Base-by-base conservation (phyloP, 345 rosid genomes). In the Psidium friedrichsthalianum region DNA sequence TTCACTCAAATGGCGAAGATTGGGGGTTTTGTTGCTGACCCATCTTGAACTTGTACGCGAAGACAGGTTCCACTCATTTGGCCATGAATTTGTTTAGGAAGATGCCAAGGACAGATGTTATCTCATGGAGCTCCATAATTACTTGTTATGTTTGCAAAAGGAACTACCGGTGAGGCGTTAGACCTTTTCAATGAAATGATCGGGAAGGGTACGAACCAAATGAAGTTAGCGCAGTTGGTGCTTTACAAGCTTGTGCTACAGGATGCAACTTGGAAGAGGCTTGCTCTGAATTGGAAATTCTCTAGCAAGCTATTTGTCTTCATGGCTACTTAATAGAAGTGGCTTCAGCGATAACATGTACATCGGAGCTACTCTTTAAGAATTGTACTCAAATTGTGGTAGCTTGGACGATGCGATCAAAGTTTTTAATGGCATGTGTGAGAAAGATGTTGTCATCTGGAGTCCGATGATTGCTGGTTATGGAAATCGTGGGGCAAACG, bases 321-420 rank as follows among this genome's bases (percentile, higher is more conserved):
- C 94, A 94, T 11, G 76, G 93, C 85, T 90, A 87, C 86, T 89
- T 92, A 51, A 90, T 88, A 87, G 86, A 84, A 87, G 84, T 44
- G 96, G 96, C 74, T 92, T 94, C 57, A 80, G 82, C 51, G 29
- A 83, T 84, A 93, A 91, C 82, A 74, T 84, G 13, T 90, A 90
- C 52, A 83, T 92, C 0, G 92, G 90, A 64, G 92, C 93, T 82
- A 89, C 93, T 27, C 90, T 94, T 44, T 88, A 92, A 44, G 95
- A 92, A 86, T 88, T 90, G 87, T 94, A 92, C 83, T 91, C 94
- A 42, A 93, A 92, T 88, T 93, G 93, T 83, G 95, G 93, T 84
- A 90, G 89, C 86, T 87, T 93, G 84, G 85, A 84, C 53, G 69
- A 82, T 85, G 92, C 92, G 24, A 86, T 52, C 52, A 87, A 86